Percentiles rank a stretch among this genome's conserved stretches.
These are phyloP conservation scores for Hirsutella minnesotensis DNA, from an alignment of 2,329 filamentous ascomycete species.

Conservation along the genomic window DNA sequence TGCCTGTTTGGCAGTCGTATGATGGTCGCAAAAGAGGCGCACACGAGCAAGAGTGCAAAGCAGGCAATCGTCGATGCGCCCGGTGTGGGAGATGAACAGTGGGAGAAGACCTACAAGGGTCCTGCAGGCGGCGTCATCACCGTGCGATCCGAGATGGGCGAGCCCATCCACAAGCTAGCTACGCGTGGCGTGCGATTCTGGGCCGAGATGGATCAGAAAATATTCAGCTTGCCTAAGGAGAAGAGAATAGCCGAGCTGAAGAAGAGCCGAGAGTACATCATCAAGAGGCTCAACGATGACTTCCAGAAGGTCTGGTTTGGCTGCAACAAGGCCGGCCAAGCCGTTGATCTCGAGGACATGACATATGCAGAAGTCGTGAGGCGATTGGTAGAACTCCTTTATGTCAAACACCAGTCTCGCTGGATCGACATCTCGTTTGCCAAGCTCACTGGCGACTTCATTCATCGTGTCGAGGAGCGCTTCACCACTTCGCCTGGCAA, in stretches of 20 bases:
- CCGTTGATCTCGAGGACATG: constrained; percentile 89
- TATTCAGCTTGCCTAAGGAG: constrained; percentile 91
- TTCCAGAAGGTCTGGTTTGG: constrained; percentile 98
- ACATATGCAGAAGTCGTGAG: constrained; percentile 82
- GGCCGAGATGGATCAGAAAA: constrained; percentile 98
- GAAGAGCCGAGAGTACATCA: constrained; percentile 83
- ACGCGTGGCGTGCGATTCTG: constrained; percentile 94
- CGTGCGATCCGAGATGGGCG: constrained; percentile 96
- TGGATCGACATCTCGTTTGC: constrained; percentile 85
- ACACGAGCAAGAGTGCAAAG: constrained; percentile 80
- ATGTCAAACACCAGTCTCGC: constrained; percentile 77
- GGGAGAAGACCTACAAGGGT: constrained; percentile 90
- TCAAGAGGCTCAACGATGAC: constrained; percentile 89
- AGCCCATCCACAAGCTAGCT: constrained; percentile 97
- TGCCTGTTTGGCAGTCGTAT: constrained; percentile 83
- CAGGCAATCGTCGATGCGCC: constrained; percentile 79
- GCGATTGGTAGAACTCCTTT: constrained; percentile 81
- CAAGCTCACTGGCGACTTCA: constrained; percentile 84
- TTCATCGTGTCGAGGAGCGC: constrained; percentile 91
- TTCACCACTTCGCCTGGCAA: constrained; percentile 65
- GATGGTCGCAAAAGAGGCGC: constrained; percentile 89
- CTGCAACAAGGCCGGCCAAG: constrained; percentile 65
- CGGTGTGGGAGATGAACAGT: constrained; percentile 69
- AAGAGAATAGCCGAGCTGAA: constrained; percentile 81
- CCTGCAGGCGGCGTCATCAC: constrained; percentile 89